These are phyloP conservation scores for Mallotus nudiflorus DNA, from an alignment of 345 rosid species.

Conservation along the genomic window DNA sequence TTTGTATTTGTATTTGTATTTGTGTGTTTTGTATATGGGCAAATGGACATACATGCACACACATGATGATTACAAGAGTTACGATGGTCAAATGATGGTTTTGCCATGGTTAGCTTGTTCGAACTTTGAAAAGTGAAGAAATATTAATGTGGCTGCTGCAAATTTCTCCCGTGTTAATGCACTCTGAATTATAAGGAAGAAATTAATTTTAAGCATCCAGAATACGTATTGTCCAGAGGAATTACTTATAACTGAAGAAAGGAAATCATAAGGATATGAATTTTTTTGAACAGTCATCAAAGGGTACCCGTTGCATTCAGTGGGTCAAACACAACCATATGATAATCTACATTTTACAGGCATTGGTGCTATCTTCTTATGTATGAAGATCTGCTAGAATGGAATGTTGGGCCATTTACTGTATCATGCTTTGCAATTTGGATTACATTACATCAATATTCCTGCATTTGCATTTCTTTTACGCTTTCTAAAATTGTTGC, in stretches of 20 bases:
- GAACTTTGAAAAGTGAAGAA: neutral
- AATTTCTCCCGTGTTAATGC: neutral
- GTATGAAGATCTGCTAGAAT: neutral
- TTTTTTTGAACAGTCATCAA: too few species aligned
- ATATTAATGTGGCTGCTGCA: neutral
- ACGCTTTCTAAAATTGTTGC: neutral
- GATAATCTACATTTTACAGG: too few species aligned
- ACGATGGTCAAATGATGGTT: neutral
- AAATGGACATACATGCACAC: too few species aligned
- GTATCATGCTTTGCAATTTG: neutral
- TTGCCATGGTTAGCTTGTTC: neutral
- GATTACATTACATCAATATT: neutral
- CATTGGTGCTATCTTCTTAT: neutral
- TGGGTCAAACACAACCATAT: too few species aligned
- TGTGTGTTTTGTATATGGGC: neutral
- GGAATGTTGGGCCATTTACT: neutral
- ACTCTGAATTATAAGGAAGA: neutral
- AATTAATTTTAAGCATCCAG: too few species aligned
- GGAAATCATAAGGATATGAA: too few species aligned
- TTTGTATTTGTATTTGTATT: too few species aligned
- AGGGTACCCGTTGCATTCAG: too few species aligned
- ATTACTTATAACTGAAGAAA: too few species aligned
- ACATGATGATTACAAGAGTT: neutral
- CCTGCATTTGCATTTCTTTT: neutral
- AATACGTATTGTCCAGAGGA: too few species aligned